Evolutionary conservation across 1,284 basidiomycete species (phyloP).

Genomic region (Ustilago vetiveriae): DNA sequence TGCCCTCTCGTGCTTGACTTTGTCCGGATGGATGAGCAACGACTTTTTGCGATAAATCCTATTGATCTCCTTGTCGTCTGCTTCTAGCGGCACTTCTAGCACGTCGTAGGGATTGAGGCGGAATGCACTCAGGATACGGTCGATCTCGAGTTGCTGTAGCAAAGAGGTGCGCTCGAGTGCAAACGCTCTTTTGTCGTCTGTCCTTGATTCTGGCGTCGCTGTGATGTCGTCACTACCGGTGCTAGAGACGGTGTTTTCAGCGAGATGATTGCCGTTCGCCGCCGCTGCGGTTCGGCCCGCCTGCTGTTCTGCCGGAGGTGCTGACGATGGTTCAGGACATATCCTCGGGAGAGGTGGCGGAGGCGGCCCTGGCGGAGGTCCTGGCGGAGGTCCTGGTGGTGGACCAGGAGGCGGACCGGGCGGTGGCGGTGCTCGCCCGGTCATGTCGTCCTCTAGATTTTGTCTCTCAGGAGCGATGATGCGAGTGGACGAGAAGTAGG

Average conservation of each 20-base stretch:
- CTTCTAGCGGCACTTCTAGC: conserved; percentile 70
- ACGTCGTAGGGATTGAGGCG: conserved; percentile 73
- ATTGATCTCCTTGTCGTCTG: conserved; percentile 71
- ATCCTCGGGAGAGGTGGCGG: too few relatives aligned
- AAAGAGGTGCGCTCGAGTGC: conserved; percentile 52
- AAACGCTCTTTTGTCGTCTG: conserved; percentile 21
- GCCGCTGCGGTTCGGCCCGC: neutral
- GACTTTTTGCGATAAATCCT: conserved; percentile 72
- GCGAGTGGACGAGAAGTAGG: neutral
- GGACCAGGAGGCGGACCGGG: conserved; percentile 14
- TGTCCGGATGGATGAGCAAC: conserved; percentile 73
- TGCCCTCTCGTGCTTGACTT: conserved; percentile 72
- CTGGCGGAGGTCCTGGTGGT: conserved; percentile 31
- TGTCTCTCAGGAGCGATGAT: neutral
- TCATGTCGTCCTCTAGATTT: too few relatives aligned
- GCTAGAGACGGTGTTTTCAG: neutral
- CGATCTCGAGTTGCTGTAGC: conserved; percentile 69
- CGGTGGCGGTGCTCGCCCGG: conserved; percentile 28
- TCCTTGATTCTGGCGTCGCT: neutral
- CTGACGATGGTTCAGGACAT: conserved; percentile 6
- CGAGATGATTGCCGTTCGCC: too few relatives aligned
- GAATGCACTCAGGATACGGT: conserved; percentile 71
- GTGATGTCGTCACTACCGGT: neutral
- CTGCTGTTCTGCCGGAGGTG: neutral
- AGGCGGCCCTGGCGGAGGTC: conserved; percentile 42